These are phyloP conservation scores for Podospora comata DNA, from an alignment of 495 filamentous ascomycete species.

Conservation along the genomic window DNA sequence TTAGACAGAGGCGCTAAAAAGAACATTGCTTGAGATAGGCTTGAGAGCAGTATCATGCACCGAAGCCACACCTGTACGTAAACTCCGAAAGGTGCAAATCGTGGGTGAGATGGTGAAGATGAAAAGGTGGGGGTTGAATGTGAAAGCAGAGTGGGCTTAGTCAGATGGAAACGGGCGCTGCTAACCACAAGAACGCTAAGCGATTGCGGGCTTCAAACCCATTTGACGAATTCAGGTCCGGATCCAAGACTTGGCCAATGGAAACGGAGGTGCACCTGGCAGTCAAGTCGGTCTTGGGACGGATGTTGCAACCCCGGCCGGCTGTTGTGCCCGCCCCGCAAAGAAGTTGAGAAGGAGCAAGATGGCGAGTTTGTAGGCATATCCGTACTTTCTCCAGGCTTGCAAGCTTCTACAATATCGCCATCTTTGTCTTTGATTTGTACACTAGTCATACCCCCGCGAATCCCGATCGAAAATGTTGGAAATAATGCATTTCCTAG, in stretches of 20 bases:
- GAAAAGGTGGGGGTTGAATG: background rate
- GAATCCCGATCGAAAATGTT: background rate
- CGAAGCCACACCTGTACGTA: background rate
- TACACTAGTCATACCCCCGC: background rate
- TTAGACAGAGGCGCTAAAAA: background rate
- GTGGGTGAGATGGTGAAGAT: background rate
- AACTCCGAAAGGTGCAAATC: background rate
- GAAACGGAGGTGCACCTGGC: constrained; percentile 3
- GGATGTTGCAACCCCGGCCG: constrained; percentile 5
- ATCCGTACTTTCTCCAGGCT: no score
- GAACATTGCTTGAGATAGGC: background rate
- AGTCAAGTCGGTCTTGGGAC: background rate
- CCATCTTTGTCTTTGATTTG: background rate
- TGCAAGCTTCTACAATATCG: no score
- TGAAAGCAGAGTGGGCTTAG: background rate
- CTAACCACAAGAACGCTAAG: background rate
- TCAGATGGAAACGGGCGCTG: background rate
- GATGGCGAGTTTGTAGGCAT: background rate
- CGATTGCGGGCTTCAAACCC: background rate
- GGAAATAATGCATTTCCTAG: background rate
- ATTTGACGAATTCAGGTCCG: constrained; percentile 1
- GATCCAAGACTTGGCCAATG: background rate
- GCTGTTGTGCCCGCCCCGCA: constrained; percentile 6
- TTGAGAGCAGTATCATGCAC: background rate
- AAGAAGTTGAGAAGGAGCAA: background rate